These are phyloP conservation scores for Erysimum cheiri DNA, from an alignment of 441 rosid species.

Conservation along the genomic window DNA sequence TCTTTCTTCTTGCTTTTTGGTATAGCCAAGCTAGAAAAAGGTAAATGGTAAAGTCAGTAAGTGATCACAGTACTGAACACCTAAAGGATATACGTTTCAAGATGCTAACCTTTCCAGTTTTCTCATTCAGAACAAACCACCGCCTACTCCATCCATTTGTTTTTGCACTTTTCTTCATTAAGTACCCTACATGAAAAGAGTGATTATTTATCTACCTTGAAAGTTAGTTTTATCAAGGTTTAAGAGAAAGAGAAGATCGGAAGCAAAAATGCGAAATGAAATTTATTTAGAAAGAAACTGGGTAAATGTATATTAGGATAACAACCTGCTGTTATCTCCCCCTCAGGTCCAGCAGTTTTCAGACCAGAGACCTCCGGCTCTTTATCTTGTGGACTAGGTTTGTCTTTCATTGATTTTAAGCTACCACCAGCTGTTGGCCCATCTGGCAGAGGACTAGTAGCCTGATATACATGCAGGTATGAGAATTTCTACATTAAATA, in stretches of 20 bases:
- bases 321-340: conserved; percentile 99
- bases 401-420: conserved; percentile 92
- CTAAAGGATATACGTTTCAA: conserved; percentile 7
- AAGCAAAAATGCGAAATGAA: conserved; percentile 12
- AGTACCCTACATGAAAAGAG: conserved; percentile 55
- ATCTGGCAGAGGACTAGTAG: conserved; percentile 92
- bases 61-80: conserved; percentile 25
- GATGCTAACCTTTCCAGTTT: conserved; percentile 86
- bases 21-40: conserved; percentile 87
- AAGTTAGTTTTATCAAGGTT: conserved; percentile 27
- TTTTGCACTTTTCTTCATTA: conserved; percentile 92
- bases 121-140: conserved; percentile 98
- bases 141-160: conserved; percentile 92
- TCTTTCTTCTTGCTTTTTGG: conserved; percentile 95
- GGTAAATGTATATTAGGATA: conserved; percentile 35
- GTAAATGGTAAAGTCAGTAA: conserved; percentile 23
- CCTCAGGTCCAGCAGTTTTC: conserved; percentile 95
- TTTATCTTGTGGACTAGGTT: conserved; percentile 70
- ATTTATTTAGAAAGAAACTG: conserved; percentile 18
- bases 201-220: conserved; percentile 19
- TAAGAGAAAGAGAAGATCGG: neutral
- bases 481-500: conserved; percentile 15
- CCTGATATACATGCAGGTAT: conserved; percentile 53
- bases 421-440: conserved; percentile 81
- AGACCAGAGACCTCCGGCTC: conserved; percentile 84